These are phyloP conservation scores for Cercospora sp. DNA, from an alignment of 2,329 filamentous ascomycete species.

Conservation along the genomic window DNA sequence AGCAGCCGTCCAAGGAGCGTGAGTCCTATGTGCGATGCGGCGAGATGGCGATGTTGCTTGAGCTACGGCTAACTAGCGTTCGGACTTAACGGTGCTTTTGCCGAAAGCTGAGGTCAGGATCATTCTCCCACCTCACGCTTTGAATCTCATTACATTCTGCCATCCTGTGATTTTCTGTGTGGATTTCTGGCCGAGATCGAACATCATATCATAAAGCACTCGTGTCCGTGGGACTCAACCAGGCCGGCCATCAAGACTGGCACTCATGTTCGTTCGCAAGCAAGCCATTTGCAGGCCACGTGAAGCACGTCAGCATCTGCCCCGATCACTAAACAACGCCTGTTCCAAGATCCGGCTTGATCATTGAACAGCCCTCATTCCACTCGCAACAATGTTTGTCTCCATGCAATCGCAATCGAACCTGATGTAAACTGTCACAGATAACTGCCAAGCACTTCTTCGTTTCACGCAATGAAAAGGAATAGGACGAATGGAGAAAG, in stretches of 20 bases:
- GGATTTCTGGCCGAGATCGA: neutral
- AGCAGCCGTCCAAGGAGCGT: neutral
- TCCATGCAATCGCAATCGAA: neutral
- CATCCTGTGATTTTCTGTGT: neutral
- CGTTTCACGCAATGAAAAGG: neutral
- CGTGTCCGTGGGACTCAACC: neutral
- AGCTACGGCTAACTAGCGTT: neutral
- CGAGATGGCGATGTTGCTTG: neutral
- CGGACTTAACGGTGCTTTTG: neutral
- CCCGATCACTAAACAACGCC: neutral
- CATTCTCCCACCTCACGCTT: neutral
- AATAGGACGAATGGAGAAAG: neutral
- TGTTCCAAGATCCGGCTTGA: neutral
- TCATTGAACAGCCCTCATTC: neutral
- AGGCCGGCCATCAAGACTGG: neutral
- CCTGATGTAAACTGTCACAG: neutral
- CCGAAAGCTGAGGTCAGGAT: neutral
- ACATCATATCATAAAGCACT: neutral
- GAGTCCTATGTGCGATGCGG: neutral
- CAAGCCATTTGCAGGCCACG: neutral
- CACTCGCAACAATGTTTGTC: neutral
- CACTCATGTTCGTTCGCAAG: neutral
- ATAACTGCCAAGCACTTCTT: no score
- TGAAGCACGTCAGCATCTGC: neutral
- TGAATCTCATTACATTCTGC: neutral